These are phyloP conservation scores for Lithospermum erythrorhizon DNA, from an alignment of 257 asterid genomes.

Conservation along the genomic window DNA sequence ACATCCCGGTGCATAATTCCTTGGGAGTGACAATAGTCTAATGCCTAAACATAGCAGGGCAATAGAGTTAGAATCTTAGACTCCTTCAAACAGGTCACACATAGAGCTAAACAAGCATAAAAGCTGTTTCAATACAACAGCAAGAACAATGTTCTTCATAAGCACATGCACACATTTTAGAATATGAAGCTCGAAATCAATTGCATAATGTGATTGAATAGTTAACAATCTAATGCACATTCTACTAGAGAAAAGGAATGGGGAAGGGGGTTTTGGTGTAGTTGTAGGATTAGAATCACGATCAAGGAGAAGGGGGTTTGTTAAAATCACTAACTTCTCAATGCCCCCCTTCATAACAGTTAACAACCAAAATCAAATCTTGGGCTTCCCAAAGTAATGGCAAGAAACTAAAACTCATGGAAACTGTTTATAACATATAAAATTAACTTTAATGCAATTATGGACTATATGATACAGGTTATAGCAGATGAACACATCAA, in stretches of 20 bases:
- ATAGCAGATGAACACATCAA: not conserved
- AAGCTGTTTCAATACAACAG: not conserved
- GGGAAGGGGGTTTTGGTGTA: not conserved
- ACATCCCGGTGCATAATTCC: constrained; percentile 46
- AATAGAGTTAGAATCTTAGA: not conserved
- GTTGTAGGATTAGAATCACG: not conserved
- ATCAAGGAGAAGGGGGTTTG: not conserved
- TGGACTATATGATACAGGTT: not conserved
- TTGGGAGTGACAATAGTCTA: constrained; percentile 40
- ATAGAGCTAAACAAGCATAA: not conserved
- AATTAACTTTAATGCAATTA: not conserved
- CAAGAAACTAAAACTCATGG: not conserved
- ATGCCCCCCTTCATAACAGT: not conserved
- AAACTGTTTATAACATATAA: not conserved
- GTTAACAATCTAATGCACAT: not conserved
- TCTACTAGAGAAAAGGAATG: not conserved
- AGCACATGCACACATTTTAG: not conserved
- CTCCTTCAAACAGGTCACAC: not conserved
- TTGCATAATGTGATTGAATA: too few species aligned
- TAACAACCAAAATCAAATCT: too few species aligned
- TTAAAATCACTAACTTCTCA: not conserved
- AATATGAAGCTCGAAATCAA: not conserved
- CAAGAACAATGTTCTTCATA: not conserved
- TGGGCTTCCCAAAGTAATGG: not conserved
- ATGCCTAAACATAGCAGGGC: constrained; percentile 19